phyloP scores from a whole-genome alignment of 495 filamentous ascomycete species.

The Hyaloscypha variabilis region DNA sequence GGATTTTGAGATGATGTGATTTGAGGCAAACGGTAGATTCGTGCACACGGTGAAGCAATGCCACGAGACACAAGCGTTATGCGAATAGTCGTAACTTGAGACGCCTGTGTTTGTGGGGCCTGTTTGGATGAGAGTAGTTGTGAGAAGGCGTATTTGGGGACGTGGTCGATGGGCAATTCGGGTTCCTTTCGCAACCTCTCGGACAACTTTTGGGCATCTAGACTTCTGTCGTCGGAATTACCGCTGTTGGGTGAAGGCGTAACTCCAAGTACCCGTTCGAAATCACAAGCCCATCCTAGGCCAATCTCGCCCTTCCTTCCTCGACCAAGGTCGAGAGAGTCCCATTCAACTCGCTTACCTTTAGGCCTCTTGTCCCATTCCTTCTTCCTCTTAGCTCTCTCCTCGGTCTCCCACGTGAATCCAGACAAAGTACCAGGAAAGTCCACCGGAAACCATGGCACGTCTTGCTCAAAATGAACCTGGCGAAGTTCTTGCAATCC shows the following conservation, averaged over 20 bases:
- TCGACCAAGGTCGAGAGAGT: constrained; percentile 72
- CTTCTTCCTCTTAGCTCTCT: constrained; percentile 60
- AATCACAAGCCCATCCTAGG: constrained; percentile 85
- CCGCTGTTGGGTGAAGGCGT: neutral
- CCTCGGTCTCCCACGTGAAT: constrained; percentile 70
- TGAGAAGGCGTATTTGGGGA: constrained; percentile 29
- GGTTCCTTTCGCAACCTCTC: neutral
- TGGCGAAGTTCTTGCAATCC: constrained; percentile 81
- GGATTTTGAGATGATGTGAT: constrained; percentile 11
- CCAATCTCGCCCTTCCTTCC: constrained; percentile 84
- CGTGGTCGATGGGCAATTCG: constrained; percentile 38
- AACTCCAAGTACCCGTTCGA: constrained; percentile 59
- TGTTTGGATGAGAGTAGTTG: constrained; percentile 27
- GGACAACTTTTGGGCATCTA: neutral
- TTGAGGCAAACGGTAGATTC: constrained; percentile 72
- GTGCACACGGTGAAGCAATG: constrained; percentile 60
- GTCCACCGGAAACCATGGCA: constrained; percentile 87
- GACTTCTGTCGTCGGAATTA: constrained; percentile 5
- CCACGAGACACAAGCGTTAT: constrained; percentile 63
- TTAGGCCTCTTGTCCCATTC: constrained; percentile 83
- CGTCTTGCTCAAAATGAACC: constrained; percentile 76
- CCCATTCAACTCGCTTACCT: constrained; percentile 77
- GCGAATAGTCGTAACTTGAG: constrained; percentile 55
- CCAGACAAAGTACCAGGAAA: constrained; percentile 83
- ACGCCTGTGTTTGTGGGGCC: neutral